Percentiles rank a stretch among this genome's conserved stretches.
Evolutionary conservation across 441 rosid species (phyloP).

Genomic region (Erysimum pusillum): DNA sequence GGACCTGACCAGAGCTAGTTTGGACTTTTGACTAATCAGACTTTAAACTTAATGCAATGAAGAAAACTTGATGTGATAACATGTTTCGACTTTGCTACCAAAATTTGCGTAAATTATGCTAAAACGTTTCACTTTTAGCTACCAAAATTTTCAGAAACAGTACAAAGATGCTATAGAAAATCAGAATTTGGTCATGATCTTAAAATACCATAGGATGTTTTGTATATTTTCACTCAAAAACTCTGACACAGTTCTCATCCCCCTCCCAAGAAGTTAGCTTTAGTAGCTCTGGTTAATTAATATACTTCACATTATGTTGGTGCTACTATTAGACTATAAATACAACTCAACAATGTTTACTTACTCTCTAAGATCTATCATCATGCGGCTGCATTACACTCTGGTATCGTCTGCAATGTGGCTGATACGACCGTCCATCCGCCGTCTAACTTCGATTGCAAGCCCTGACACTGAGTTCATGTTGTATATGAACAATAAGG

Average conservation of each 20-base stretch:
- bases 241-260: not conserved
- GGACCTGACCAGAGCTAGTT: conserved; percentile 19
- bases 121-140: conserved; percentile 8
- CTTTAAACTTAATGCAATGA: conserved; percentile 12
- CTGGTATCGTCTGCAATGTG: not conserved
- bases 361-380: not conserved
- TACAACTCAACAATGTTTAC: not conserved
- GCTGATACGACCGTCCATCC: not conserved
- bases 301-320: not conserved
- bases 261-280: not conserved
- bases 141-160: conserved; percentile 2
- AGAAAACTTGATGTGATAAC: not conserved
- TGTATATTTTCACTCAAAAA: not conserved
- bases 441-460: not conserved
- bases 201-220: not conserved
- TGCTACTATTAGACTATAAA: not conserved
- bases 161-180: not conserved
- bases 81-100: conserved; percentile 9
- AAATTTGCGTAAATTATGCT: conserved; percentile 16
- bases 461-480: conserved; percentile 5
- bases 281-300: not conserved
- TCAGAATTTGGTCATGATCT: not conserved
- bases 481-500: conserved; percentile 44
- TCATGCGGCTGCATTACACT: conserved; percentile 4
- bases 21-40: conserved; percentile 15